Conservation (phyloP, 2,329 filamentous ascomycete genomes). For the Alternaria triticina region DNA sequence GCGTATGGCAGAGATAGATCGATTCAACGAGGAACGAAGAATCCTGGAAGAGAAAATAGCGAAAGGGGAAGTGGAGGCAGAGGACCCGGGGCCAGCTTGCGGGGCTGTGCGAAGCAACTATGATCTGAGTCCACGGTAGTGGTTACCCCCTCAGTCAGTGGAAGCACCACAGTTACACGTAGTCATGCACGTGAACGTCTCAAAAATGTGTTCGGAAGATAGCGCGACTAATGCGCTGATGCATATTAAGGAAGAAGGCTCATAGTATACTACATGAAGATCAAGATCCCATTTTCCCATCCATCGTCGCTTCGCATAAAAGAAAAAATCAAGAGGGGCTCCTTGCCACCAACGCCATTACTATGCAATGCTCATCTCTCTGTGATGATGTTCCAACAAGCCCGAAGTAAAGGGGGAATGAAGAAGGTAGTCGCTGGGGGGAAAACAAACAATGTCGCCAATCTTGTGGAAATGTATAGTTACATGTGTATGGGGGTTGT, state of each 20-base stretch:
- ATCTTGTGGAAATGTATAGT: conserved; percentile 16
- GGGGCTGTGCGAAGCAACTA: background rate
- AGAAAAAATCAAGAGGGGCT: background rate
- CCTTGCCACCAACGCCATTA: conserved; percentile 15
- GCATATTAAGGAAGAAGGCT: background rate
- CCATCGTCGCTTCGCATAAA: conserved; percentile 6
- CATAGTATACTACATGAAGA: conserved; percentile 12
- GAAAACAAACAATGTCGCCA: conserved; percentile 15
- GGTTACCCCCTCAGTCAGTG: background rate
- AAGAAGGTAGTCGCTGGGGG: background rate
- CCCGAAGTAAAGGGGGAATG: background rate
- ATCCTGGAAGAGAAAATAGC: background rate
- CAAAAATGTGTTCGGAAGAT: background rate
- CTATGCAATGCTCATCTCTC: conserved; percentile 23
- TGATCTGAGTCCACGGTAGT: background rate
- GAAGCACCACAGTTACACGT: background rate
- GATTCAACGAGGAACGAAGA: background rate
- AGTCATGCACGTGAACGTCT: background rate
- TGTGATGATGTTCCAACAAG: background rate
- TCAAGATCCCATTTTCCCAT: background rate
- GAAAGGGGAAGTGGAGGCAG: background rate
- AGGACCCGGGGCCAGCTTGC: background rate
- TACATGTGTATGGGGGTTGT: background rate
- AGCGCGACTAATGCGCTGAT: background rate
- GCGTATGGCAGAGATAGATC: background rate